A percentile compares a stretch with the other conserved stretches of the same genome.
phyloP scores from a whole-genome alignment of 176 grass and related monocot species.

The Oryza rufipogon region DNA sequence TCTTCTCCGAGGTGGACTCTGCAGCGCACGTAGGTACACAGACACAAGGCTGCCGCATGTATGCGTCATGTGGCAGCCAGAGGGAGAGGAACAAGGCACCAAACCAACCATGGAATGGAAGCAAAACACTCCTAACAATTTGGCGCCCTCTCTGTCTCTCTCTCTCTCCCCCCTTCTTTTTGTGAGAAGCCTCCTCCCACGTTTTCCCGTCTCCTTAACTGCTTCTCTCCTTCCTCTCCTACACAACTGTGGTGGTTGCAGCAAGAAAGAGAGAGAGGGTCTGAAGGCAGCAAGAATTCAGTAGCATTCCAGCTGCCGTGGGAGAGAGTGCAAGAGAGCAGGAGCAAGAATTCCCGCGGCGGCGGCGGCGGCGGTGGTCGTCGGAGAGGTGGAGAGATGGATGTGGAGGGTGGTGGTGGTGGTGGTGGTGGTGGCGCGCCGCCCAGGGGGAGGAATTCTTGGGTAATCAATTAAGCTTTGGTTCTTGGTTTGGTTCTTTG shows the following conservation, averaged over 20 bases:
- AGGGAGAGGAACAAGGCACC: background rate
- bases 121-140: conserved; percentile 14
- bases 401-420: conserved; percentile 23
- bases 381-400: conserved; percentile 43
- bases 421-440: background rate
- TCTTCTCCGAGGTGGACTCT: background rate
- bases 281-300: background rate
- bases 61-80: conserved; percentile 3
- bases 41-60: background rate
- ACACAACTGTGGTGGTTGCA: conserved; percentile 28
- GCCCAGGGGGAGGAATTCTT: conserved; percentile 35
- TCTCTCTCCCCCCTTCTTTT: conserved; percentile 22
- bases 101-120: background rate
- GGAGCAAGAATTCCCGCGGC: background rate
- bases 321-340: background rate
- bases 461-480: conserved; percentile 36
- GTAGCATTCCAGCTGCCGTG: background rate
- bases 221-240: conserved; percentile 36
- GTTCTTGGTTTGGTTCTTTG: background rate
- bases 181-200: conserved; percentile 52
- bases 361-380: background rate
- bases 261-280: background rate
- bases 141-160: conserved; percentile 31
- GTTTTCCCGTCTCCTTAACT: conserved; percentile 59
- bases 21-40: background rate